phyloP scores from a whole-genome alignment of 108 stramenopile species.

The Halocafeteria seosinensis region DNA sequence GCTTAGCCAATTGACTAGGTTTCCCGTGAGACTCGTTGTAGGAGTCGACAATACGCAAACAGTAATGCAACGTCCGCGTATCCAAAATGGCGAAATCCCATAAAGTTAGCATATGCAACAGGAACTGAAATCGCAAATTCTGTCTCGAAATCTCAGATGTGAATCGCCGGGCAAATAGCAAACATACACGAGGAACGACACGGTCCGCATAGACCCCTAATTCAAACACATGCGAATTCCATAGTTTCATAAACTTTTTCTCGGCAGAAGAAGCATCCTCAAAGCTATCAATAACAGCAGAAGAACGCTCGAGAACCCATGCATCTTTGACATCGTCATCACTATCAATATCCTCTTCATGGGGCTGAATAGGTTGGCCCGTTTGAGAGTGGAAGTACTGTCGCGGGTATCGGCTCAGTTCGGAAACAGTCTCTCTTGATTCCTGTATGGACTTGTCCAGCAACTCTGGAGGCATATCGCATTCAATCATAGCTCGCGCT shows the following conservation, averaged over 20 bases:
- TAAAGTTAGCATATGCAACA: background rate
- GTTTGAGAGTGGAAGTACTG: background rate
- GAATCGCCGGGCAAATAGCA: background rate
- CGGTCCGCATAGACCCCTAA: background rate
- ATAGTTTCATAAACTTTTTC: background rate
- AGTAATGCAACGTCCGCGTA: background rate
- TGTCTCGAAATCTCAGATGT: background rate
- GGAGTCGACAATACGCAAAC: background rate
- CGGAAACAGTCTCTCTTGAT: too few relatives aligned
- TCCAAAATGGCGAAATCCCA: background rate
- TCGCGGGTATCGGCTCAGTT: too few relatives aligned
- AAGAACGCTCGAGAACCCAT: background rate
- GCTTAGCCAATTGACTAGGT: too few relatives aligned
- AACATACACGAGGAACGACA: background rate
- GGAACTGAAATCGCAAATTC: background rate
- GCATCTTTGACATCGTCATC: background rate
- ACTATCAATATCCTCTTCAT: background rate
- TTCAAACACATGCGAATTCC: background rate
- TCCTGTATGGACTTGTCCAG: too few relatives aligned
- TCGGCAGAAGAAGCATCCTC: background rate
- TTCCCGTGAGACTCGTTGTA: too few relatives aligned
- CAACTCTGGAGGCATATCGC: too few relatives aligned
- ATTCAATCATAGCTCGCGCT: too few relatives aligned
- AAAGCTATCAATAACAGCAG: background rate
- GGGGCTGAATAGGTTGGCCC: background rate